These are phyloP conservation scores for Trypethelium eluteriae DNA, from an alignment of 495 filamentous ascomycete species.

Conservation along the genomic window DNA sequence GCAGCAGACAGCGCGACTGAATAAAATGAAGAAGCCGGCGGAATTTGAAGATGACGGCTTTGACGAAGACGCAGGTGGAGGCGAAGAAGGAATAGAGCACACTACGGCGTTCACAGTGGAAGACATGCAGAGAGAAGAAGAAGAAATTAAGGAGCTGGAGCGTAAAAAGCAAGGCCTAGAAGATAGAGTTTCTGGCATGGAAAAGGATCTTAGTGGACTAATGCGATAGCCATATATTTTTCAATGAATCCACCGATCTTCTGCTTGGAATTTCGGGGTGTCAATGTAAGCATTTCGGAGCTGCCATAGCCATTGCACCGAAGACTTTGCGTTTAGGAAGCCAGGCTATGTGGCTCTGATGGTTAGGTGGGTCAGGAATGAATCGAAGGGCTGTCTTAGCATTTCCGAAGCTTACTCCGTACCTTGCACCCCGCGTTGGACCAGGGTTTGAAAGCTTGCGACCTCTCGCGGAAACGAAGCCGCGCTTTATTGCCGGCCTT, in stretches of 20 bases:
- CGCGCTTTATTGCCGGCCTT: slow-evolving; percentile 4
- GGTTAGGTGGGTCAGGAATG: too few species aligned
- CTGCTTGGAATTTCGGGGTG: too few species aligned
- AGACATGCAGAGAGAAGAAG: slow-evolving; percentile 67
- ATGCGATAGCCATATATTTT: slow-evolving; percentile 32
- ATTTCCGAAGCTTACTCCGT: too few species aligned
- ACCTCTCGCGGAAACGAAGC: slow-evolving; percentile 4
- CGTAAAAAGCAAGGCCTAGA: slow-evolving; percentile 69
- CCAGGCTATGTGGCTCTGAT: too few species aligned
- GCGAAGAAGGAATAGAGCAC: slow-evolving; percentile 33
- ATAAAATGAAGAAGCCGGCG: slow-evolving; percentile 57
- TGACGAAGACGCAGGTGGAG: slow-evolving; percentile 31
- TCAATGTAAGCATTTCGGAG: too few species aligned
- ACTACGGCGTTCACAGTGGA: slow-evolving; percentile 55
- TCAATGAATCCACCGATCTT: too few species aligned
- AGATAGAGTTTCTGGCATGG: slow-evolving; percentile 69
- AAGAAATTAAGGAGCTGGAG: slow-evolving; percentile 70
- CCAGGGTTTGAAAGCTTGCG: too few species aligned
- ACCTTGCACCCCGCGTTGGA: too few species aligned
- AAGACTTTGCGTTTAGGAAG: too few species aligned
- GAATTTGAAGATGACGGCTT: slow-evolving; percentile 40
- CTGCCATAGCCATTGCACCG: too few species aligned
- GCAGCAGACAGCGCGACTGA: slow-evolving; percentile 65
- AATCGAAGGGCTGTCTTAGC: too few species aligned
- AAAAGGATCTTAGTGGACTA: slow-evolving; percentile 67